Conservation (phyloP, 2,329 filamentous ascomycete genomes). For the Trichoderma sp. region DNA sequence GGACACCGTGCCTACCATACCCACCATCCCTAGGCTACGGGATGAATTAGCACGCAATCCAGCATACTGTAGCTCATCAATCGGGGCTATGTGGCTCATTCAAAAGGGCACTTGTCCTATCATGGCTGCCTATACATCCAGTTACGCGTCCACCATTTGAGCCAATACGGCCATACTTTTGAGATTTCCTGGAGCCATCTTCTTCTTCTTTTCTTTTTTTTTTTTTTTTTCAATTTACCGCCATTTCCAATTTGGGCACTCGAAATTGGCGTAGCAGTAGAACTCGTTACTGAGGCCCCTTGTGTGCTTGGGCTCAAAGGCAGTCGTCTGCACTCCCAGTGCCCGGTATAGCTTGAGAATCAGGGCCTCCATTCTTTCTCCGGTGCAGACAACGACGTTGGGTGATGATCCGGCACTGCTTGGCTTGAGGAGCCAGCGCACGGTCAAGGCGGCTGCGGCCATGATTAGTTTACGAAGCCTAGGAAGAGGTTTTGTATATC, state of each 20-base stretch:
- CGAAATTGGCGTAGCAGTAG: conserved; percentile 75
- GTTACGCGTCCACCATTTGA: background rate
- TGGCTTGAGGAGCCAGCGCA: conserved; percentile 64
- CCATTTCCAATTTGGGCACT: conserved; percentile 54
- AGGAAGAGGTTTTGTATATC: conserved; percentile 3
- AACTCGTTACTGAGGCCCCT: conserved; percentile 78
- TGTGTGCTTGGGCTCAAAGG: conserved; percentile 66
- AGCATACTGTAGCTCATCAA: background rate
- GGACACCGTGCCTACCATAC: background rate
- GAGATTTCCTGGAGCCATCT: background rate
- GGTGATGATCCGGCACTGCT: conserved; percentile 22
- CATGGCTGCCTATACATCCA: background rate
- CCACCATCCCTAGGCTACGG: background rate
- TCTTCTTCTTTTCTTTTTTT: background rate
- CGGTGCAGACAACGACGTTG: conserved; percentile 66
- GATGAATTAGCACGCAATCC: background rate
- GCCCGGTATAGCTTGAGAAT: conserved; percentile 65
- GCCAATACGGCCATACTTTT: background rate
- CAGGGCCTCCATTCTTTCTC: conserved; percentile 68
- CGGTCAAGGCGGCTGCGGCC: conserved; percentile 64
- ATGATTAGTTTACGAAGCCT: background rate
- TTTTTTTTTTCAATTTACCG: conserved; percentile 1
- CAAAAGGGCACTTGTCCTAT: background rate
- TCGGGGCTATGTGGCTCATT: background rate
- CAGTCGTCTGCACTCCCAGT: conserved; percentile 61